Base-by-base conservation (phyloP, 345 rosid genomes). In the Eucalyptus regnans region DNA sequence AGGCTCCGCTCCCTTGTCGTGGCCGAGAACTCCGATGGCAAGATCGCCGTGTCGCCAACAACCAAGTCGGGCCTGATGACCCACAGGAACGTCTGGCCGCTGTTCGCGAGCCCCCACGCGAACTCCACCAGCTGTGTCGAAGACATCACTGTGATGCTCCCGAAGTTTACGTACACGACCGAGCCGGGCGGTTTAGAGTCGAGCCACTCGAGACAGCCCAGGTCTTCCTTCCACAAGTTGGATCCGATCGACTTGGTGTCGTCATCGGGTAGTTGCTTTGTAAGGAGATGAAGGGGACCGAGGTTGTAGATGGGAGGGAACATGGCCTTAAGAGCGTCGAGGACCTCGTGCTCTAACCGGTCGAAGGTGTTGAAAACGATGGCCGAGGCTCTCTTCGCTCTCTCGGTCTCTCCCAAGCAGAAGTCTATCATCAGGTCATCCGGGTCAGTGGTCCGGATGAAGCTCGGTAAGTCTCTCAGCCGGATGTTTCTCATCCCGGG, bases 101-200 rank as follows among this genome's bases (percentile, higher is more conserved):
- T 94, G n/a, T 91, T 94, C 0, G 95, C 96, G 27, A 95, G 92
- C 22, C 96, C 97, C 97, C 96, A 94, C 12, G 97, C 95, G 14
- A 94, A 92, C 92, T 95, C 97, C 23, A n/a, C 51, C 27, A 94
- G 79, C 64, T 95, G 96, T 48, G 90, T 52, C 1, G 90, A 31
- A 1, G 89, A 91, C 93, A 95, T 88, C 12, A 94, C 94, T 1
- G 97, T 89, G 89, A 95, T 93, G 92, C 96, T 94, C 17, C 97
- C 97, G 11, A 95, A 95, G 87, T 94, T 95, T 5, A 94, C 95
- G 48, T 94, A 94, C 31, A 95, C 92, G 4, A 95, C 95, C 3
- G 96, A 94, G 87, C 91, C 88, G 44, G 85, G 92, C 25, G 87
- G 46, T 87, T 94, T 94, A 0, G 93, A 81, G 90, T 93, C 90